phyloP scores from a whole-genome alignment of 2,329 filamentous ascomycete genomes.

The Diplodia scrobiculata region DNA sequence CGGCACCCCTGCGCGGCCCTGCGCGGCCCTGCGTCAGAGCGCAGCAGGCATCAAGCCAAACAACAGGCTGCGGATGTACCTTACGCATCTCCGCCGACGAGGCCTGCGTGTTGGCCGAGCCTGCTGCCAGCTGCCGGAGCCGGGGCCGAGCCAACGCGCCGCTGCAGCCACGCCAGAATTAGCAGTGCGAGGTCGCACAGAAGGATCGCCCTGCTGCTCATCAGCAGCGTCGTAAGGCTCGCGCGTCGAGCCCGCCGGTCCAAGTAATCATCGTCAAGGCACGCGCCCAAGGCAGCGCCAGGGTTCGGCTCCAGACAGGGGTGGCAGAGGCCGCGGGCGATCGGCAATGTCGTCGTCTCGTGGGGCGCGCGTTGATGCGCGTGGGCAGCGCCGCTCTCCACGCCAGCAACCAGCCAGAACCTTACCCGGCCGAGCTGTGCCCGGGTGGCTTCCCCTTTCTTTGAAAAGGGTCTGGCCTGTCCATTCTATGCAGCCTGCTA shows the following conservation, averaged over 20 bases:
- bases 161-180: neutral
- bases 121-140: neutral
- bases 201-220: neutral
- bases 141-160: no score
- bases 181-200: conserved; percentile 5
- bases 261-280: conserved; percentile 11
- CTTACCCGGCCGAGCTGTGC: conserved; percentile 5
- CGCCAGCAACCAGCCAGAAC: neutral
- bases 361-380: conserved; percentile 16
- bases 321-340: neutral
- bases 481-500: neutral
- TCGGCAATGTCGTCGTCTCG: conserved; percentile 25
- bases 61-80: conserved; percentile 18
- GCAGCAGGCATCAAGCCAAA: conserved; percentile 17
- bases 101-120: neutral
- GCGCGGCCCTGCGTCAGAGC: conserved; percentile 23
- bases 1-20: conserved; percentile 16
- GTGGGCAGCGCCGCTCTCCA: neutral
- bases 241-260: neutral
- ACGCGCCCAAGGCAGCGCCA: neutral
- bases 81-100: neutral
- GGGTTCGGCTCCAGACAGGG: conserved; percentile 13
- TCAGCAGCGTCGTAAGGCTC: conserved; percentile 6
- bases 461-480: conserved; percentile 22
- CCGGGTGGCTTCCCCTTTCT: conserved; percentile 3